These are phyloP conservation scores for Fusarium burgessii DNA, from an alignment of 2,329 filamentous ascomycete genomes.

Conservation along the genomic window DNA sequence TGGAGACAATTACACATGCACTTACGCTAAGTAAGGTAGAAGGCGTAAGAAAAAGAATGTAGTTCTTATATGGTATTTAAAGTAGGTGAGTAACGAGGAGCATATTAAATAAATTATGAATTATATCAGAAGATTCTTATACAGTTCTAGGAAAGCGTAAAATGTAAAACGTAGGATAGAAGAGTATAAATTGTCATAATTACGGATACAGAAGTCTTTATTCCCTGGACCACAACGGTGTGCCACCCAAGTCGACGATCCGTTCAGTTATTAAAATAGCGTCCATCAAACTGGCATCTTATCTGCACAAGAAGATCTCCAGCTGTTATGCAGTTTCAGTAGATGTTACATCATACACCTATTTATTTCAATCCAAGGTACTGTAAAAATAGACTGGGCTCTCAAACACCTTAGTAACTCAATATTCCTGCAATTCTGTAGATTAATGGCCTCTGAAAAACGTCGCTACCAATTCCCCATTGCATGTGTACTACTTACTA, in stretches of 20 bases:
- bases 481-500: background rate
- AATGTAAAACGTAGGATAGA: background rate
- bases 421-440: too few relatives aligned
- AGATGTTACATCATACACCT: background rate
- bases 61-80: background rate
- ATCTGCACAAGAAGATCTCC: background rate
- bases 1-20: slow-evolving; percentile 29
- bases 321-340: background rate
- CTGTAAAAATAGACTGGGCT: background rate
- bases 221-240: background rate
- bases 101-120: background rate
- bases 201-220: background rate
- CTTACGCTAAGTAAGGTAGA: too few relatives aligned
- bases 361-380: background rate
- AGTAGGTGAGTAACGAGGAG: background rate
- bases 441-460: background rate
- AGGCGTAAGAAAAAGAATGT: background rate
- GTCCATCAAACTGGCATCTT: background rate
- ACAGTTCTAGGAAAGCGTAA: background rate
- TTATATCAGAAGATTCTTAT: background rate
- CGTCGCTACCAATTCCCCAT: background rate
- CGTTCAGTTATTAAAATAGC: background rate
- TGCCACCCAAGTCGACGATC: slow-evolving; percentile 16
- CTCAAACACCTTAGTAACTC: background rate
- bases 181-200: background rate